These are phyloP conservation scores for Paramyrothecium sp. DNA, from an alignment of 2,329 filamentous ascomycete species.

Conservation along the genomic window DNA sequence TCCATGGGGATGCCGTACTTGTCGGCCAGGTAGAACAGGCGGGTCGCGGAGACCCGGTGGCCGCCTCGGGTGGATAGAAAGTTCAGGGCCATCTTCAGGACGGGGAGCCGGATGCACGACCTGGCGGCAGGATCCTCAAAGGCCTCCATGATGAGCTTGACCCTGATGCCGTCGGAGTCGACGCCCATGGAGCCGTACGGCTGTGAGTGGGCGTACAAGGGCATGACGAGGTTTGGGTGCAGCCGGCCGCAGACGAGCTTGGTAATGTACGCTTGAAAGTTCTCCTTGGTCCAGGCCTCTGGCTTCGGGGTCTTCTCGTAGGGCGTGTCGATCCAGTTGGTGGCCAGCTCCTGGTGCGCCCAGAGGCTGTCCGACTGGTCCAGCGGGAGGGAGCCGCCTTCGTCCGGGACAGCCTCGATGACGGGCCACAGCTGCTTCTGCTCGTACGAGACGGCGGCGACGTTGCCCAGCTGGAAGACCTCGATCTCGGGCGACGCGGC, in stretches of 20 bases:
- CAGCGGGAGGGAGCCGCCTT: conserved; percentile 16
- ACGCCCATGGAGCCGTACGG: background rate
- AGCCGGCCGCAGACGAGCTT: conserved; percentile 37
- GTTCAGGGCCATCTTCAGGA: conserved; percentile 42
- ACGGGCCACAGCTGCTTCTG: conserved; percentile 33
- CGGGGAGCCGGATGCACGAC: conserved; percentile 32
- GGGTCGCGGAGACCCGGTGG: conserved; percentile 29
- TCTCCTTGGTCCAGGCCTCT: conserved; percentile 36
- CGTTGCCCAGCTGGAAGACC: conserved; percentile 35
- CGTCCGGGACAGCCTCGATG: conserved; percentile 24
- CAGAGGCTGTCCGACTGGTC: conserved; percentile 25
- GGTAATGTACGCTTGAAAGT: conserved; percentile 41
- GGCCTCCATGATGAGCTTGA: conserved; percentile 34
- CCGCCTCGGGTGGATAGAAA: conserved; percentile 36
- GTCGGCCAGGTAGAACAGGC: conserved; percentile 35
- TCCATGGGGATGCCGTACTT: conserved; percentile 39
- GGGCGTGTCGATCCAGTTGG: conserved; percentile 25
- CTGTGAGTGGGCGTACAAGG: conserved; percentile 26
- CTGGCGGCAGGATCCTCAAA: conserved; percentile 34
- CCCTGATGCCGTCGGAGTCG: conserved; percentile 36
- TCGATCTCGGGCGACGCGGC: conserved; percentile 25
- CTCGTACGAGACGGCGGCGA: conserved; percentile 30
- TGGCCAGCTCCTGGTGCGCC: conserved; percentile 30
- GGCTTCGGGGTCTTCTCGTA: conserved; percentile 40
- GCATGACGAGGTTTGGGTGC: conserved; percentile 25